Evolutionary conservation across 805 yeast species (phyloP).

Genomic region (Metschnikowia dekortorum): DNA sequence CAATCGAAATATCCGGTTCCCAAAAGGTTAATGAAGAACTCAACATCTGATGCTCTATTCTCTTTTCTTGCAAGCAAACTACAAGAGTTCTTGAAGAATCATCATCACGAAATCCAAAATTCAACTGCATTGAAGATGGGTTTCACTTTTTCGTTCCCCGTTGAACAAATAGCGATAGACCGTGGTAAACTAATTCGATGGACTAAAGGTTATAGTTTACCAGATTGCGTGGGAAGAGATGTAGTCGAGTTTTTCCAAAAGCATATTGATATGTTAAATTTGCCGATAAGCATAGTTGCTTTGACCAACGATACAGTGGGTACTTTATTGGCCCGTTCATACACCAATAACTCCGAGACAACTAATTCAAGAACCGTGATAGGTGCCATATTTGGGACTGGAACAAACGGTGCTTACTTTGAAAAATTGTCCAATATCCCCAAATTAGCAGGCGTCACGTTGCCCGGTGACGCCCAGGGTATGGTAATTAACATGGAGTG

Average conservation of each 20-base stretch:
- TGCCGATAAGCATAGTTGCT: constrained; percentile 75
- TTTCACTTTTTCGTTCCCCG: constrained; percentile 93
- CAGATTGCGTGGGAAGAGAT: constrained; percentile 81
- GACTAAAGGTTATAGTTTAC: constrained; percentile 92
- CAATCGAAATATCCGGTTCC: constrained; percentile 83
- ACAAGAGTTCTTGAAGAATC: constrained; percentile 56
- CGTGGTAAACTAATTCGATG: constrained; percentile 84
- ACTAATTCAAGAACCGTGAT: constrained; percentile 71
- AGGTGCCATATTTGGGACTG: constrained; percentile 95
- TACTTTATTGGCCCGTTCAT: constrained; percentile 83
- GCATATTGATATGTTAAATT: constrained; percentile 54
- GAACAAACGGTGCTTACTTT: constrained; percentile 93
- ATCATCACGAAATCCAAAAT: constrained; percentile 49
- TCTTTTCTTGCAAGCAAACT: constrained; percentile 71
- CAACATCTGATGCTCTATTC: constrained; percentile 63
- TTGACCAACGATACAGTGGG: constrained; percentile 96
- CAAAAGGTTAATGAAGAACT: constrained; percentile 62
- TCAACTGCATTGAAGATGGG: constrained; percentile 61
- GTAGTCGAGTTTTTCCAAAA: constrained; percentile 69
- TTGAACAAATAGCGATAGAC: constrained; percentile 74
- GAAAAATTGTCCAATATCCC: constrained; percentile 71
- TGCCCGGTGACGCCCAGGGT: constrained; percentile 36
- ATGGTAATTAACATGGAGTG: constrained; percentile 96
- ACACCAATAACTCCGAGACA: constrained; percentile 57
- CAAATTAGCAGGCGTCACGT: constrained; percentile 49